phyloP scores from a whole-genome alignment of 148 eudicot genomes.

The Spergularia bocconei region DNA sequence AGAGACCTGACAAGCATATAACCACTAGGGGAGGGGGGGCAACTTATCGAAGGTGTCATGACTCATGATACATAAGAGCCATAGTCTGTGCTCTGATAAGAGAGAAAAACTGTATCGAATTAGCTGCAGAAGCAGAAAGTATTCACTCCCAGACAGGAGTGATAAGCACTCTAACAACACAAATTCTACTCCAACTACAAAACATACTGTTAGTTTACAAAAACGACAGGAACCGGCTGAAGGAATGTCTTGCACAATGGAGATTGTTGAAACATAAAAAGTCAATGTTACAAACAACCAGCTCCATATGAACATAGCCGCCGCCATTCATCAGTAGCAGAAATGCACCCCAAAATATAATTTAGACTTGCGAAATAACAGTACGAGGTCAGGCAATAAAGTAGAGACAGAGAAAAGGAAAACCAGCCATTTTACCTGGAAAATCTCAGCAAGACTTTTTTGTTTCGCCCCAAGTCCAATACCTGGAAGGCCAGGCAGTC shows the following conservation, averaged over 20 bases:
- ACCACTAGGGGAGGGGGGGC: neutral
- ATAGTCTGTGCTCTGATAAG: neutral
- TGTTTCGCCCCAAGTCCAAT: conserved; percentile 87
- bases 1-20: neutral
- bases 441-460: conserved; percentile 89
- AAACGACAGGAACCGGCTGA: neutral
- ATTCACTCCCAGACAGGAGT: neutral
- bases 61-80: neutral
- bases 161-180: neutral
- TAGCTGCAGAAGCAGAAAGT: neutral
- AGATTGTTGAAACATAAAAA: neutral
- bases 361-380: neutral
- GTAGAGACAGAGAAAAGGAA: neutral
- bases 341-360: neutral
- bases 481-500: conserved; percentile 86
- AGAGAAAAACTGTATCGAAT: neutral
- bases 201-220: too few species aligned
- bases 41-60: neutral
- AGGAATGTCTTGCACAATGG: neutral
- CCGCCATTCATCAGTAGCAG: neutral
- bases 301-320: neutral
- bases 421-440: conserved; percentile 59
- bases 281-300: neutral
- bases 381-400: neutral
- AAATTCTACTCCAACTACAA: too few species aligned